Base-by-base conservation (phyloP, 2,329 filamentous ascomycete genomes). In the Aspergillus sp. region DNA sequence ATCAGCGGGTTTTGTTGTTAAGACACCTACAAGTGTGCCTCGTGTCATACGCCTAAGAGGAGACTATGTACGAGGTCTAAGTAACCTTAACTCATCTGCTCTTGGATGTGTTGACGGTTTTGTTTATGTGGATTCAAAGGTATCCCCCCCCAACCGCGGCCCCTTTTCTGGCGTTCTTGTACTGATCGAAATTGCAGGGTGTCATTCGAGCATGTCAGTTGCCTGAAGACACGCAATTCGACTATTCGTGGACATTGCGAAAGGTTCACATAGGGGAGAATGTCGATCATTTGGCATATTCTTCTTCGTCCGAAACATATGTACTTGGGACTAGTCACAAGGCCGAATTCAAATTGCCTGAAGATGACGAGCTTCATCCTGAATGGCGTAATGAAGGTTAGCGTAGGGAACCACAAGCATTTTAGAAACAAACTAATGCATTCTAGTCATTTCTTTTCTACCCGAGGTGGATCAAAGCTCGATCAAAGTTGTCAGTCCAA, bases 1-100 rank as follows among this genome's bases (percentile, higher is more conserved):
- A 3, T 88, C 88, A 0, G 86, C 91, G 0, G 84, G 83, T 49
- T 90, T 97, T 64, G 72, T 98, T 41, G 65, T 96, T 39, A 94
- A 88, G 60, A 88, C 88, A 43, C 80, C 88, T 32, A 86, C 88
- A 55, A 90, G 85, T 45, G 69, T 78, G 4, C 90, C 91, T 0
- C 83, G 82, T 55, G 79, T 95, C 12, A 68, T 95, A n/a, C 78
- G 81, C 9, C 72, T 96, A 1, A 81, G 84, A 51, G 85, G 86
- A 0, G 73, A 77, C 12, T 79, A 80, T 6, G 82, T 91, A 3
- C 79, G 83, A 35, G 82, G 84, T 44, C 76, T 97, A 58, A 88
- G 84, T 53, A 73, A 81, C 1, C 88, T 95, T 63, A 82, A 94
- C 63, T 90, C 52, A 2, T 32, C 51, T 2, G 49, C 84, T 0